These are phyloP conservation scores for Cucurbita argyrosperma DNA, from an alignment of 306 rosid genomes.

Conservation along the genomic window DNA sequence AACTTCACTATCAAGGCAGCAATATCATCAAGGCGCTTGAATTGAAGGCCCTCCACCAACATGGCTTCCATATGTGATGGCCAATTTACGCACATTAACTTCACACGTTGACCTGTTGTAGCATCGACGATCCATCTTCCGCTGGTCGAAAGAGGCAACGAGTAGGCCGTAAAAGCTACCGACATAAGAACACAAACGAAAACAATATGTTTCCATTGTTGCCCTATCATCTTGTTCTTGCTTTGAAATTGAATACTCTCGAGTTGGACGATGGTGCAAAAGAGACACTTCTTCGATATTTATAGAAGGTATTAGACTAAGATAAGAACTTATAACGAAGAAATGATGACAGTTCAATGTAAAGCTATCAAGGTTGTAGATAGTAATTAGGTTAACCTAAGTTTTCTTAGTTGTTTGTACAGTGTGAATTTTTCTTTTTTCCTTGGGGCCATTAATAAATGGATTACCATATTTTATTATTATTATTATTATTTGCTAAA, in stretches of 20 bases:
- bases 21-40: constrained; percentile 14
- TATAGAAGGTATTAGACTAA: neutral
- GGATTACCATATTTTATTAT: no score
- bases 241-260: neutral
- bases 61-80: constrained; percentile 22
- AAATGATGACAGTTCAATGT: neutral
- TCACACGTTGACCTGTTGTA: constrained; percentile 12
- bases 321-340: neutral
- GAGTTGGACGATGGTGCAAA: neutral
- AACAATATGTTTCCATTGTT: neutral
- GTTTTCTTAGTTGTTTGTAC: no score
- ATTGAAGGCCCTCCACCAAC: constrained; percentile 36
- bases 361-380: no score
- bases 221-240: neutral
- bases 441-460: no score
- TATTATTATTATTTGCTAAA: no score
- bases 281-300: neutral
- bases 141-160: constrained; percentile 27
- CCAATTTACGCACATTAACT: constrained; percentile 25
- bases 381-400: no score
- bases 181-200: neutral
- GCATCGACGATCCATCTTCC: constrained; percentile 31
- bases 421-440: no score
- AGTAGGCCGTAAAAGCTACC: neutral
- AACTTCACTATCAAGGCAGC: neutral